These are phyloP conservation scores for Ascocoryne sarcoides DNA, from an alignment of 2,329 filamentous ascomycete genomes.

Conservation along the genomic window DNA sequence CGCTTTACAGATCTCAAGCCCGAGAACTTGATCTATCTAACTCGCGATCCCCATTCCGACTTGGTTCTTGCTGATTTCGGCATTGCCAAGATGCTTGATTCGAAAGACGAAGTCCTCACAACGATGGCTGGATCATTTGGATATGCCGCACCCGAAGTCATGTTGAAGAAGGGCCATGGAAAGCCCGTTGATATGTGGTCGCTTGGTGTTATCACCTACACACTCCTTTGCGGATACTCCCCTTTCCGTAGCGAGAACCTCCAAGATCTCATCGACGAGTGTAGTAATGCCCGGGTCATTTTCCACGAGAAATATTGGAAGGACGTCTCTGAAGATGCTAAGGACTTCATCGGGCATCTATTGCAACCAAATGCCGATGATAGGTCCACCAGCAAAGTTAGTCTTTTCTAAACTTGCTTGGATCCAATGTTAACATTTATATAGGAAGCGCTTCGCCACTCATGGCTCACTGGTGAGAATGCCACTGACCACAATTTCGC, in stretches of 20 bases:
- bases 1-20: constrained; percentile 74
- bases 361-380: constrained; percentile 70
- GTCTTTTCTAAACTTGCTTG: constrained; percentile 20
- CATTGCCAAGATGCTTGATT: constrained; percentile 96
- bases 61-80: constrained; percentile 95
- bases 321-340: constrained; percentile 90
- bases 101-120: constrained; percentile 81
- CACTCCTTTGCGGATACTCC: constrained; percentile 93
- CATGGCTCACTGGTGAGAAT: constrained; percentile 84
- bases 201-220: constrained; percentile 97
- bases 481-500: constrained; percentile 95
- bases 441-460: constrained; percentile 69
- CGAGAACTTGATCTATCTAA: constrained; percentile 93
- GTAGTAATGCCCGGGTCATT: constrained; percentile 70
- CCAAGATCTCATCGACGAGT: constrained; percentile 89
- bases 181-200: constrained; percentile 99
- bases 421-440: constrained; percentile 10
- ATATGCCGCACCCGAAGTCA: constrained; percentile 95
- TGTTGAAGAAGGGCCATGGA: constrained; percentile 94
- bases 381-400: constrained; percentile 68
- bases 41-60: constrained; percentile 64
- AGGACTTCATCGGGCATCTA: constrained; percentile 80
- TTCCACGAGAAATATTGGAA: constrained; percentile 99
- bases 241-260: constrained; percentile 95
- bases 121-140: constrained; percentile 99